phyloP scores from a whole-genome alignment of 257 asterid species.

The Primulina tabacum region DNA sequence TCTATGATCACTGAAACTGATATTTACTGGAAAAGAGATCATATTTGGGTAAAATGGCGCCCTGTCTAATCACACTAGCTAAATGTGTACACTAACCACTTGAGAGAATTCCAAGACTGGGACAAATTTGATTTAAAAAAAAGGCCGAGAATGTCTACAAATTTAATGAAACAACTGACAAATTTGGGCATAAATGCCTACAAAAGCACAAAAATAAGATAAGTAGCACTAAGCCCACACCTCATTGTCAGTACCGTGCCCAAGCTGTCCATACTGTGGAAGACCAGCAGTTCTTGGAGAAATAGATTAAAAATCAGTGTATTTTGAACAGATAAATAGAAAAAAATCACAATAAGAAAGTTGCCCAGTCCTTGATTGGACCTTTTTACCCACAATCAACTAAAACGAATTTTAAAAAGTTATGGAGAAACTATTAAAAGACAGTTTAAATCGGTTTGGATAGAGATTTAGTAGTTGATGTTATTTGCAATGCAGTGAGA shows the following conservation, averaged over 20 bases:
- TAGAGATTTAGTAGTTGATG: too few species aligned
- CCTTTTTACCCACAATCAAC: background rate
- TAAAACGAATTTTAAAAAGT: background rate
- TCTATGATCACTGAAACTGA: background rate
- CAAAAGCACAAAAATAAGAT: background rate
- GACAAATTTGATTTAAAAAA: background rate
- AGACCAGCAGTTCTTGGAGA: slow-evolving; percentile 85
- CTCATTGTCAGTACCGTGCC: slow-evolving; percentile 95
- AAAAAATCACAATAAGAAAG: background rate
- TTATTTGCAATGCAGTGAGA: too few species aligned
- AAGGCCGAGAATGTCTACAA: background rate
- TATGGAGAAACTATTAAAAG: background rate
- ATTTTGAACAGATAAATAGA: slow-evolving; percentile 21
- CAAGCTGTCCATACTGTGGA: slow-evolving; percentile 98
- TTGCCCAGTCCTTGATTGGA: background rate
- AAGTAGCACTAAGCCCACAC: slow-evolving; percentile 33
- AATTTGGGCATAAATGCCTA: background rate
- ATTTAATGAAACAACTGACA: background rate
- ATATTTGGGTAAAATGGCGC: too few species aligned
- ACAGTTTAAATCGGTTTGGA: background rate
- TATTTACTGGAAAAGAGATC: background rate
- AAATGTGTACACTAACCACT: background rate
- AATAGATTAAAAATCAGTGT: slow-evolving; percentile 33
- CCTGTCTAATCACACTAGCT: background rate
- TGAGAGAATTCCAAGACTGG: background rate